These are phyloP conservation scores for Proteromonas lacertae DNA, from an alignment of 352 stramenopile genomes.

Conservation along the genomic window DNA sequence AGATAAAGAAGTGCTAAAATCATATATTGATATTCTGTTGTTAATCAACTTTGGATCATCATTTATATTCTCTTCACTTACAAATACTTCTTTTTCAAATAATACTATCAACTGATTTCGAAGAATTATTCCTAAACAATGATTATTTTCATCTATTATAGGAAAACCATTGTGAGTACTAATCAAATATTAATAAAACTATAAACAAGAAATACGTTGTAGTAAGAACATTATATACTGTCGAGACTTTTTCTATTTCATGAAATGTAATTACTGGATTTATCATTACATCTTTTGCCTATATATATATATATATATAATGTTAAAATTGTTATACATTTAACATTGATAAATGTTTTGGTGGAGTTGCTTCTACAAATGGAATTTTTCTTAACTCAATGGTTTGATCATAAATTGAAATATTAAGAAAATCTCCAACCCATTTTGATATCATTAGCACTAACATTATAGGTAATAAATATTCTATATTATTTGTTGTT, in stretches of 20 bases:
- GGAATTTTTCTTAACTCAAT: constrained; percentile 77
- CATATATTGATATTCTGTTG: no score
- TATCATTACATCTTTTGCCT: not conserved
- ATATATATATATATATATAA: no score
- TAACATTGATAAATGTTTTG: constrained; percentile 21
- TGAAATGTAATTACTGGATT: not conserved
- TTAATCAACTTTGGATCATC: no score
- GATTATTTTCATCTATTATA: not conserved
- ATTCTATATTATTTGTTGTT: constrained; percentile 88
- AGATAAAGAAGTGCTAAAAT: no score
- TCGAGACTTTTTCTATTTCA: constrained; percentile 1
- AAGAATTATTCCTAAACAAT: not conserved
- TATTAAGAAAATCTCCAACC: constrained; percentile 88
- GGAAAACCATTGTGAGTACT: constrained; percentile 2
- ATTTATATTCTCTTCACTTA: no score
- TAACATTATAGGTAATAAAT: constrained; percentile 86
- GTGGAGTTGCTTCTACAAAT: constrained; percentile 75
- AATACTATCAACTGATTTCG: not conserved
- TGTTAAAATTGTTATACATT: no score
- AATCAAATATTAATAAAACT: no score
- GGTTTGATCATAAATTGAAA: constrained; percentile 91
- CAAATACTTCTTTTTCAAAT: not conserved
- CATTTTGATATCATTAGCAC: constrained; percentile 72
- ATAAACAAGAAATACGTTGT: no score
- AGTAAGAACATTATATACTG: not conserved